These are phyloP conservation scores for Microbotryum saponariae DNA, from an alignment of 1,284 basidiomycete genomes.

Conservation along the genomic window DNA sequence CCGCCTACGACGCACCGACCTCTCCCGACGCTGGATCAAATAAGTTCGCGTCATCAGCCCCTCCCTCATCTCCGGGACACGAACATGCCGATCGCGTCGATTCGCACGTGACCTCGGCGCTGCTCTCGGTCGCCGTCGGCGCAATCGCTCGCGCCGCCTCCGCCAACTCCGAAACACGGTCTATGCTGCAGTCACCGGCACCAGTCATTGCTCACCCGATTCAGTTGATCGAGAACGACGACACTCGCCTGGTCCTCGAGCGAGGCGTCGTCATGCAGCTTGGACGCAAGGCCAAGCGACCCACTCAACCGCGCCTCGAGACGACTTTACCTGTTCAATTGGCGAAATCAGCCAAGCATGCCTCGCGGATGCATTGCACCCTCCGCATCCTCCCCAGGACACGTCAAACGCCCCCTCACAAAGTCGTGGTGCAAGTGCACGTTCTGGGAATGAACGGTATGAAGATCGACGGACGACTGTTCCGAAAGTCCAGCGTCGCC, in stretches of 20 bases:
- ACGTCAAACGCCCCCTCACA: background rate
- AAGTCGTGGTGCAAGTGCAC: conserved; percentile 11
- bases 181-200: background rate
- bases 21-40: conserved; percentile 10
- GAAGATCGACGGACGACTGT: conserved; percentile 25
- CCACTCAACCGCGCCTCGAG: conserved; percentile 4
- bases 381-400: conserved; percentile 7
- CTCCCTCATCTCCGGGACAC: background rate
- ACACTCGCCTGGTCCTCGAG: conserved; percentile 14
- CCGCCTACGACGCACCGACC: conserved; percentile 19
- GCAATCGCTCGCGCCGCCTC: background rate
- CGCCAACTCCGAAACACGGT: background rate
- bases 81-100: background rate
- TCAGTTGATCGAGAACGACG: background rate
- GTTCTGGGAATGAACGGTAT: conserved; percentile 29
- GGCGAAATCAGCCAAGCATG: conserved; percentile 25
- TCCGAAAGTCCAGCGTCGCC: conserved; percentile 4
- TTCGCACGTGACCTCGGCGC: conserved; percentile 15
- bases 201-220: background rate
- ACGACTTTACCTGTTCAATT: conserved; percentile 19
- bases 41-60: conserved; percentile 3
- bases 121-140: conserved; percentile 4
- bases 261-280: conserved; percentile 19
- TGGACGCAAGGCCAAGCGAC: conserved; percentile 27
- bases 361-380: conserved; percentile 26